Percentiles rank a stretch among this genome's conserved stretches.
Conservation (phyloP, 257 asterid species). For the Solanum arcanum region DNA sequence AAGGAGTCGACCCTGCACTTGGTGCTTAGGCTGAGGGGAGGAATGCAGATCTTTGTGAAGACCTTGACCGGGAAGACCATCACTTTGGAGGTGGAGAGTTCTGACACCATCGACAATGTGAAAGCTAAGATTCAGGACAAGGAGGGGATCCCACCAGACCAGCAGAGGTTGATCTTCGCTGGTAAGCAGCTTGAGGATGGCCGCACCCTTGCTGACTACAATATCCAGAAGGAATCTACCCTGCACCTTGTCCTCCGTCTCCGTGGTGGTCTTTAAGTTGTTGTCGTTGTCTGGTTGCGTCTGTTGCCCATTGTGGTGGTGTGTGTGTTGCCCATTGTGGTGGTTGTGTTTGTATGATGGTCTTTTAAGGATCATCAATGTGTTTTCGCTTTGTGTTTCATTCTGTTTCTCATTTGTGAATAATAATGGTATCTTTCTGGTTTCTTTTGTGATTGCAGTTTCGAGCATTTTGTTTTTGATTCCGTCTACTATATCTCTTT, state of each 20-base stretch:
- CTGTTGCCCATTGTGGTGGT: neutral
- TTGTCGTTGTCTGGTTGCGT: neutral
- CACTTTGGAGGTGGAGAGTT: constrained; percentile 47
- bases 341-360: neutral
- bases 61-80: constrained; percentile 38
- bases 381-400: neutral
- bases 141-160: constrained; percentile 54
- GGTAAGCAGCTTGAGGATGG: constrained; percentile 54
- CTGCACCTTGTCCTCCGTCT: constrained; percentile 86
- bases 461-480: neutral
- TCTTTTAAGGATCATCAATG: neutral
- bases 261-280: constrained; percentile 55
- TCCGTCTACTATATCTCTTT: neutral
- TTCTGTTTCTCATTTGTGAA: neutral
- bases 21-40: constrained; percentile 46
- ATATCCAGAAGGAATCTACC: constrained; percentile 65
- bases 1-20: constrained; percentile 47
- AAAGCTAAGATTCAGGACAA: constrained; percentile 48
- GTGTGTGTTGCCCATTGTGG: neutral
- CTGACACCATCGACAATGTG: constrained; percentile 42
- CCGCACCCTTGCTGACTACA: constrained; percentile 39
- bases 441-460: neutral
- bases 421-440: neutral
- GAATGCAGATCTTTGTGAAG: constrained; percentile 53
- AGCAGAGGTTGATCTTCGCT: constrained; percentile 49